Conservation (phyloP, 768 basidiomycete species). For the Amanita polypyramis region DNA sequence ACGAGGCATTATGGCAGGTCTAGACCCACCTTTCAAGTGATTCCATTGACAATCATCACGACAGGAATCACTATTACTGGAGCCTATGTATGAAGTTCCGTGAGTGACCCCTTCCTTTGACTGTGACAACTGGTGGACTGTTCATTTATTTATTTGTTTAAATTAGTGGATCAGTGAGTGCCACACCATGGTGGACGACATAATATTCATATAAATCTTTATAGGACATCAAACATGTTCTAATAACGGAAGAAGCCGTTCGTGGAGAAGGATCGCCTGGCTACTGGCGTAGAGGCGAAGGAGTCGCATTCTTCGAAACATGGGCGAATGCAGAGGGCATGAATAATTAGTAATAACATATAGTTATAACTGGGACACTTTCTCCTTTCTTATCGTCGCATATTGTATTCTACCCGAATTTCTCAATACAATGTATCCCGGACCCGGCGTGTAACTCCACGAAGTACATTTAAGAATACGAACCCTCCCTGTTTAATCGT, state of each 20-base stretch:
- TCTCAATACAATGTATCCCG: conserved; percentile 1
- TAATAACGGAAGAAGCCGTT: conserved; percentile 66
- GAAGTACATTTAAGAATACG: conserved; percentile 3
- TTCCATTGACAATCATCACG: conserved; percentile 1
- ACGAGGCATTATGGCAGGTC: conserved; percentile 73
- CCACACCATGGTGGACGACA: conserved; percentile 4
- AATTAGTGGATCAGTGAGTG: conserved; percentile 55
- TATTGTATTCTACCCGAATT: conserved; percentile 1
- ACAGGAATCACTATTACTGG: conserved; percentile 72
- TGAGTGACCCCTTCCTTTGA: conserved; percentile 32
- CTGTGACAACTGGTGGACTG: not conserved
- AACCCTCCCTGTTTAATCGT: not conserved
- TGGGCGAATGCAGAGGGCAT: conserved; percentile 61
- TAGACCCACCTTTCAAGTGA: not conserved
- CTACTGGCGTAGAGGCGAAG: conserved; percentile 70
- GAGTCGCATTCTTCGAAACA: conserved; percentile 60
- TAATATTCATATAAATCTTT: not conserved
- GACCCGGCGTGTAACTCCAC: not conserved
- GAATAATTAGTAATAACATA: not conserved
- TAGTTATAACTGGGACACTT: conserved; percentile 3
- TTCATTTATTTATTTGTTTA: not conserved
- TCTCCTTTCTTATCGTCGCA: not conserved
- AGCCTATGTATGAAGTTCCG: conserved; percentile 92
- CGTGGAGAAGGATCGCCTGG: conserved; percentile 49
- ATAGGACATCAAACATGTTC: conserved; percentile 72